A percentile compares a stretch with the other conserved stretches of the same genome.
Evolutionary conservation across 2,329 filamentous ascomycete species (phyloP).

Genomic region (Graphiopsis chlorocephala): DNA sequence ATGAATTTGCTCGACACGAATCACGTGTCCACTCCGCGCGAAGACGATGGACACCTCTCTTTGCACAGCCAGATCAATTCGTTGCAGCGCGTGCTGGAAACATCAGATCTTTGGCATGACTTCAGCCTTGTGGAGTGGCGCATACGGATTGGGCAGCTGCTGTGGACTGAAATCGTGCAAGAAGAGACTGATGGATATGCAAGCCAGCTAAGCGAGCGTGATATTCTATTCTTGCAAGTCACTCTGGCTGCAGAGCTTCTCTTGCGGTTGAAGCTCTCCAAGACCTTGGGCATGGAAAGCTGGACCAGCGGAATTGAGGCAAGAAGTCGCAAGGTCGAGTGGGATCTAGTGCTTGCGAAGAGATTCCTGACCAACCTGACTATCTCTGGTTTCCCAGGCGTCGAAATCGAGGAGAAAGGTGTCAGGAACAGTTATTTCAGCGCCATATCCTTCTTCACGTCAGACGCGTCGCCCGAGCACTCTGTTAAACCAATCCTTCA

Average conservation of each 20-base stretch:
- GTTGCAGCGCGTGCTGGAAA: slow-evolving; percentile 42
- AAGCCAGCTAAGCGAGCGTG: slow-evolving; percentile 43
- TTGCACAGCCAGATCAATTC: slow-evolving; percentile 47
- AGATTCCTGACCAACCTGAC: slow-evolving; percentile 49
- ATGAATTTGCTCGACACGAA: slow-evolving; percentile 24
- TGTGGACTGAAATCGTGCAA: slow-evolving; percentile 38
- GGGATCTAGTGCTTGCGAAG: slow-evolving; percentile 55
- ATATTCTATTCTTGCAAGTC: slow-evolving; percentile 55
- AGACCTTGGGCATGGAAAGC: background rate
- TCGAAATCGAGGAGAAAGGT: background rate
- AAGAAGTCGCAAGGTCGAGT: slow-evolving; percentile 46
- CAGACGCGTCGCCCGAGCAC: slow-evolving; percentile 21
- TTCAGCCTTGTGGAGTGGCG: slow-evolving; percentile 48
- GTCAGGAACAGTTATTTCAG: slow-evolving; percentile 27
- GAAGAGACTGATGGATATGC: slow-evolving; percentile 26
- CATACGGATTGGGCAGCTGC: slow-evolving; percentile 44
- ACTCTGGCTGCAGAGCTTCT: slow-evolving; percentile 54
- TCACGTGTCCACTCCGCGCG: slow-evolving; percentile 16
- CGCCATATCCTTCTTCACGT: slow-evolving; percentile 26
- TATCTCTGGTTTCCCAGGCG: slow-evolving; percentile 34
- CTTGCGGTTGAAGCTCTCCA: slow-evolving; percentile 49
- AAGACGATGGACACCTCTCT: slow-evolving; percentile 17
- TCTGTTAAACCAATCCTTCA: slow-evolving; percentile 29
- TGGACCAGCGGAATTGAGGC: background rate
- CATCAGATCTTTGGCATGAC: slow-evolving; percentile 47